Conservation (phyloP, 163 green algal species). For the Chlorella variabilis region DNA sequence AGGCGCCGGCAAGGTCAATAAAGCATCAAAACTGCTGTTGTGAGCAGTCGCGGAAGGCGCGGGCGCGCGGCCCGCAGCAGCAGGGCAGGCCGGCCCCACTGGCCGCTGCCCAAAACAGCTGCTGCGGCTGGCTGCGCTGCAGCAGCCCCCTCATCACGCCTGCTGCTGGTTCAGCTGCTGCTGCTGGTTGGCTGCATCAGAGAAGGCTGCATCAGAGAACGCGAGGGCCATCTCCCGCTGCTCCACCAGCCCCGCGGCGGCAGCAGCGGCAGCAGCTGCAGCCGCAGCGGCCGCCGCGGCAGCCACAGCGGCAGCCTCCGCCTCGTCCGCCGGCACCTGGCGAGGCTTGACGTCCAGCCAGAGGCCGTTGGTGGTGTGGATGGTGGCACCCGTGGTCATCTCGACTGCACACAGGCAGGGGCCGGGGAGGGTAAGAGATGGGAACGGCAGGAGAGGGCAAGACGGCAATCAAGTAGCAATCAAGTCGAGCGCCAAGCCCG, state of each 20-base stretch:
- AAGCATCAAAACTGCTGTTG: not conserved
- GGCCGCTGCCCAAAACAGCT: too few species aligned
- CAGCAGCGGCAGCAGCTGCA: not conserved
- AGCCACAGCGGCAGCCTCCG: not conserved
- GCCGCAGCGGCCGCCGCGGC: not conserved
- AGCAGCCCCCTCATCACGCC: not conserved
- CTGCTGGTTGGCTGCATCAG: not conserved
- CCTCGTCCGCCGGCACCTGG: not conserved
- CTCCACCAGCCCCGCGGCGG: not conserved
- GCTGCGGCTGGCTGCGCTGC: not conserved
- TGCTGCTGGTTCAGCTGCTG: not conserved
- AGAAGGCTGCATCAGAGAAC: slow-evolving; percentile 29
- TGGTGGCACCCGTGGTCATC: slow-evolving; percentile 94
- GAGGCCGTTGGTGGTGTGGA: slow-evolving; percentile 96
- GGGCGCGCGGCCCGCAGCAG: not conserved
- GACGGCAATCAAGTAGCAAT: too few species aligned
- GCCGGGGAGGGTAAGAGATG: not conserved
- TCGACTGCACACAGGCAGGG: not conserved
- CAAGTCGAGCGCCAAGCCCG: too few species aligned
- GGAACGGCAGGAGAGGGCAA: not conserved
- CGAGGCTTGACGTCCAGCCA: slow-evolving; percentile 60
- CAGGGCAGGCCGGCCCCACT: too few species aligned
- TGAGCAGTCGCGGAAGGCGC: not conserved
- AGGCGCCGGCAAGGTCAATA: too few species aligned
- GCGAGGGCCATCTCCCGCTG: slow-evolving; percentile 25